Evolutionary conservation across 768 basidiomycete species (phyloP).

Genomic region (Russula sp.): DNA sequence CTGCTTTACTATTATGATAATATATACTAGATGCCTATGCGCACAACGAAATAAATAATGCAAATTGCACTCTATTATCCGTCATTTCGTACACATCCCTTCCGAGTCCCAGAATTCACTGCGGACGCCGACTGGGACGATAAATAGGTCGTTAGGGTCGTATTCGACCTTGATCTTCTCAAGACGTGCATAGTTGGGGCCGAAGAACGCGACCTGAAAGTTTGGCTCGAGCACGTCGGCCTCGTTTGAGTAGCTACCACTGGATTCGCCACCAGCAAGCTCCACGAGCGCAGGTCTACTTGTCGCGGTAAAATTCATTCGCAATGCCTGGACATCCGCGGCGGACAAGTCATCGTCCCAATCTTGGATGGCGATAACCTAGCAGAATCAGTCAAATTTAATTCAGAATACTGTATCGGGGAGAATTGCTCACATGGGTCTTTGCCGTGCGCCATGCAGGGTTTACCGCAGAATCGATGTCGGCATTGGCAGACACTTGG

Average conservation of each 20-base stretch:
- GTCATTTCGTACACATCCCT: slow-evolving; percentile 33
- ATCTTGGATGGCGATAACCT: slow-evolving; percentile 2
- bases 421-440: slow-evolving; percentile 36
- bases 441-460: slow-evolving; percentile 42
- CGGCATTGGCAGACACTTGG: slow-evolving; percentile 38
- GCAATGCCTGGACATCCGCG: slow-evolving; percentile 28
- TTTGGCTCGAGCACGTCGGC: slow-evolving; percentile 37
- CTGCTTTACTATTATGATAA: no score
- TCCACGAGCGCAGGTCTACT: slow-evolving; percentile 35
- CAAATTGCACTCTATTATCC: neutral
- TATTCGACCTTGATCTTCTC: slow-evolving; percentile 36
- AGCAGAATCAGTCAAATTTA: neutral
- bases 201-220: slow-evolving; percentile 39
- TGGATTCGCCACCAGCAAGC: slow-evolving; percentile 34
- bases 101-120: slow-evolving; percentile 38
- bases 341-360: slow-evolving; percentile 15
- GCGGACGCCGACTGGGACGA: slow-evolving; percentile 37
- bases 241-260: slow-evolving; percentile 40
- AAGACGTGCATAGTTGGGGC: slow-evolving; percentile 38
- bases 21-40: neutral
- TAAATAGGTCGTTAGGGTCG: slow-evolving; percentile 39
- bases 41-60: neutral
- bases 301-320: slow-evolving; percentile 32
- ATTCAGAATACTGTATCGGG: neutral
- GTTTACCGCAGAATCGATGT: slow-evolving; percentile 37